Percentiles rank a stretch among this genome's conserved stretches.
phyloP scores from a whole-genome alignment of 1,284 basidiomycete genomes.

The Stereum hirsutum region DNA sequence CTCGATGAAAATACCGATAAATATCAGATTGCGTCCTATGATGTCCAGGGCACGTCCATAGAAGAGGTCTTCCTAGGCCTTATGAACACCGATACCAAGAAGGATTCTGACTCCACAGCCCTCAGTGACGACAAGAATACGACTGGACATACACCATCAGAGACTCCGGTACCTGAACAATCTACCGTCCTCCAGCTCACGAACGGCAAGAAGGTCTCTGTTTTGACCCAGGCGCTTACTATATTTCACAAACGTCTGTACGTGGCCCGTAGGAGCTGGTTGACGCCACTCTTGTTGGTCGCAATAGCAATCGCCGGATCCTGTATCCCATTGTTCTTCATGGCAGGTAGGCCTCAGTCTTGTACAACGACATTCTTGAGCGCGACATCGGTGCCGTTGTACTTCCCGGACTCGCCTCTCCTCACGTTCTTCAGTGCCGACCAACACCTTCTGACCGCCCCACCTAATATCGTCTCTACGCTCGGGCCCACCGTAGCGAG shows the following conservation, averaged over 20 bases:
- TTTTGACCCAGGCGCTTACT: slow-evolving; percentile 51
- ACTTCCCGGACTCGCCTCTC: slow-evolving; percentile 35
- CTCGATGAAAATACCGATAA: slow-evolving; percentile 35
- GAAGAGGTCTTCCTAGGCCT: slow-evolving; percentile 75
- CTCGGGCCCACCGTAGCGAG: slow-evolving; percentile 26
- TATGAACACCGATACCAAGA: slow-evolving; percentile 32
- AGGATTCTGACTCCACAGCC: slow-evolving; percentile 14
- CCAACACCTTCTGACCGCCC: slow-evolving; percentile 28
- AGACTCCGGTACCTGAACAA: neutral
- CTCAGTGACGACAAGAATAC: neutral
- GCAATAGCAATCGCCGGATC: slow-evolving; percentile 55
- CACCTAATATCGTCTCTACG: slow-evolving; percentile 32
- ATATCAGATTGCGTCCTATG: slow-evolving; percentile 42
- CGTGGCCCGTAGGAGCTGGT: slow-evolving; percentile 58
- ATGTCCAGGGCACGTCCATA: slow-evolving; percentile 65
- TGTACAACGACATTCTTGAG: slow-evolving; percentile 33
- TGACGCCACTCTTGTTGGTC: slow-evolving; percentile 53
- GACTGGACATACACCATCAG: neutral
- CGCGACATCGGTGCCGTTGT: slow-evolving; percentile 32
- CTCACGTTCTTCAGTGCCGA: slow-evolving; percentile 12
- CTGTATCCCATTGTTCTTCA: slow-evolving; percentile 58
- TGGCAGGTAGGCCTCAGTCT: slow-evolving; percentile 38
- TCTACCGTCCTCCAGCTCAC: slow-evolving; percentile 28
- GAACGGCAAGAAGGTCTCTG: slow-evolving; percentile 39
- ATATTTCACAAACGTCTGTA: slow-evolving; percentile 69